Evolutionary conservation across 805 yeast genomes (phyloP), one percentile per base, ranked within the genome.

Genomic region (Wickerhamiella shivajii): DNA sequence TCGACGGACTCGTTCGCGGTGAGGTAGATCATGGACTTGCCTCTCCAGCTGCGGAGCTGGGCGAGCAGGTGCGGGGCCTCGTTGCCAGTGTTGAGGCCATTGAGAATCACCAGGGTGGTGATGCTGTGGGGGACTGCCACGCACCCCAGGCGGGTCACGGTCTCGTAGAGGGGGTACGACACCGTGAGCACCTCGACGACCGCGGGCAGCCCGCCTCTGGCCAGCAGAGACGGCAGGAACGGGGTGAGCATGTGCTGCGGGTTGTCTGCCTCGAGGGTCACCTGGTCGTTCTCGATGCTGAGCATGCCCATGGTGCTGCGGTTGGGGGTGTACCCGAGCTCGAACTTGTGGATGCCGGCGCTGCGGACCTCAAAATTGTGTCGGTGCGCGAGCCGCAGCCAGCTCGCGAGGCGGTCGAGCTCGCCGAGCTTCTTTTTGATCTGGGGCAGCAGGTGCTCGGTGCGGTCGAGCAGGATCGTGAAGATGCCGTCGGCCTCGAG

Each of bases 121-220:
- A 47, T 44, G 17, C 47, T 39, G 18, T 47, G 54, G 4, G 55
- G 47, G 7, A 51, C 34, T 4, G 50, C 41, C 9, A 43, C 35
- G 3, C 42, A 36, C 1, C 19, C 14, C 14, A 24, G 28, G 10
- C n/a, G 17, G 8, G 31, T 16, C 7, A 45, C 27, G 12, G 31
- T 23, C 19, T 44, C 49, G 36, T 40, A 45, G 0, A 44, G 30
- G 1, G 43, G 44, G 23, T 40, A 43, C 15, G 39, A 32, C 1
- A 39, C 39, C 9, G 31, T 18, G 21, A 46, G 37, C 21, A 40
- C 44, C 3, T 37, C 33, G 5, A 45, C 39, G 1, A 40, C 39
- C 6, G 33, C 18, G 14, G 27, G 39, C 7, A 44, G 34, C 6
- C 46, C 44, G 7, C 27, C 39, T 7, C 31, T 35, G 22, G 42